Conservation (phyloP, 805 yeast genomes). For the Yamadazyma olivae region DNA sequence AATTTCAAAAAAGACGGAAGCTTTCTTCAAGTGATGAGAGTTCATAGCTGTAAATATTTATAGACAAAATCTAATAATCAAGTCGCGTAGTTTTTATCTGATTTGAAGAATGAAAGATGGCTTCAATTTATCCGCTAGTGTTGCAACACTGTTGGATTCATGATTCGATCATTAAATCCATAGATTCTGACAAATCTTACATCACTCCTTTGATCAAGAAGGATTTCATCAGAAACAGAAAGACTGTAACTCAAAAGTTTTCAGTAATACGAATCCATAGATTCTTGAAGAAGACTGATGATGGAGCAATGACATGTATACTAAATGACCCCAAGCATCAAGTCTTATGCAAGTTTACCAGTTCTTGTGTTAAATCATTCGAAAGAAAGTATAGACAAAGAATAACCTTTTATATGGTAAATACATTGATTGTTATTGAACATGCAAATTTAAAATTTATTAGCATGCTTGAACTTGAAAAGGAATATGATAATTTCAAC, state of each 20-base stretch:
- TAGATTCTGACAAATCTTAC: constrained; percentile 9
- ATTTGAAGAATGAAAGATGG: background rate
- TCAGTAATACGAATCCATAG: constrained; percentile 28
- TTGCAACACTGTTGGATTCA: constrained; percentile 26
- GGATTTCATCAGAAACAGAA: constrained; percentile 13
- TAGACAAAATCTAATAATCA: background rate
- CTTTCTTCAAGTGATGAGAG: background rate
- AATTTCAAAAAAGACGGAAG: constrained; percentile 17
- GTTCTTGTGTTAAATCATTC: constrained; percentile 23
- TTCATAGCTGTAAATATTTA: constrained; percentile 1
- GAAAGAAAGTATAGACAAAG: constrained; percentile 30
- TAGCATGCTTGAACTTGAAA: constrained; percentile 9
- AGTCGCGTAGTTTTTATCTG: background rate
- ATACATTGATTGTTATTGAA: constrained; percentile 24
- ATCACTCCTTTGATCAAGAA: constrained; percentile 13
- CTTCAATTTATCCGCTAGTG: constrained; percentile 14
- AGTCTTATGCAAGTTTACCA: constrained; percentile 27
- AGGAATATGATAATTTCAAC: constrained; percentile 12
- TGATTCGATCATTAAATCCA: constrained; percentile 7
- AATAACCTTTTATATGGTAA: constrained; percentile 29
- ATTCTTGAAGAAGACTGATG: constrained; percentile 20
- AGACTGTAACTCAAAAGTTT: constrained; percentile 9
- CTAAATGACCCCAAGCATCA: constrained; percentile 31
- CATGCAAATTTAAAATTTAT: constrained; percentile 26
- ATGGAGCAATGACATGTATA: constrained; percentile 25